A percentile compares a stretch with the other conserved stretches of the same genome.
These are phyloP conservation scores for Corrigiola litoralis DNA, from an alignment of 179 eudicot species.

Conservation along the genomic window DNA sequence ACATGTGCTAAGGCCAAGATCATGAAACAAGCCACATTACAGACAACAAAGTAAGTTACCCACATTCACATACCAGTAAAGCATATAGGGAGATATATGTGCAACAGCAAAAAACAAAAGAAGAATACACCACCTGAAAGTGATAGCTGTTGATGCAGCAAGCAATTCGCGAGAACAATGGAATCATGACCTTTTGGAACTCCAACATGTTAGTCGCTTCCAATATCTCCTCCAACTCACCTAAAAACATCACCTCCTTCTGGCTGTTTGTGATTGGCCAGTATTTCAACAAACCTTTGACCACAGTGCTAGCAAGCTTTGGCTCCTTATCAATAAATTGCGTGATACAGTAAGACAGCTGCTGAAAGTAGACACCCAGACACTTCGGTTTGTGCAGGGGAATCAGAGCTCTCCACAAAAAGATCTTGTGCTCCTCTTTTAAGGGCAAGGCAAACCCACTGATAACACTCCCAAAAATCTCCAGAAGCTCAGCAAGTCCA, in stretches of 20 bases:
- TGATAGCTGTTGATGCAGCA: conserved; percentile 80
- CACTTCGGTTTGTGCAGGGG: conserved; percentile 87
- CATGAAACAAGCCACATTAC: not conserved
- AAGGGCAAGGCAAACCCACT: conserved; percentile 89
- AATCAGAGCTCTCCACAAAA: conserved; percentile 62
- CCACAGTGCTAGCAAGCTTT: conserved; percentile 56
- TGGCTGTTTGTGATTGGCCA: conserved; percentile 94
- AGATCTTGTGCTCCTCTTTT: conserved; percentile 89
- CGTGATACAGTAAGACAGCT: conserved; percentile 62
- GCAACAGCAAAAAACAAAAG: not conserved
- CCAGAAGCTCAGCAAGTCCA: conserved; percentile 80
- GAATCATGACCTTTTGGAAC: conserved; percentile 78
- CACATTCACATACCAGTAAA: not conserved
- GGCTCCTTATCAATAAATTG: conserved; percentile 90
- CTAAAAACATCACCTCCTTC: conserved; percentile 86
- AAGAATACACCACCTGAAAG: conserved; percentile 60
- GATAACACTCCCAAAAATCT: conserved; percentile 85
- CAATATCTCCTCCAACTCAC: conserved; percentile 81
- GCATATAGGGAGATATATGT: not conserved
- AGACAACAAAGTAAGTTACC: not conserved
- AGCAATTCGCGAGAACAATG: conserved; percentile 64
- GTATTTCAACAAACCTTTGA: conserved; percentile 68
- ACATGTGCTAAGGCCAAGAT: too few species aligned
- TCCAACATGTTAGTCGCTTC: conserved; percentile 62
- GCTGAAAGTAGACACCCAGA: conserved; percentile 69